A percentile compares a stretch with the other conserved stretches of the same genome.
Conservation (phyloP, 345 rosid genomes). For the Erodium maritimum region DNA sequence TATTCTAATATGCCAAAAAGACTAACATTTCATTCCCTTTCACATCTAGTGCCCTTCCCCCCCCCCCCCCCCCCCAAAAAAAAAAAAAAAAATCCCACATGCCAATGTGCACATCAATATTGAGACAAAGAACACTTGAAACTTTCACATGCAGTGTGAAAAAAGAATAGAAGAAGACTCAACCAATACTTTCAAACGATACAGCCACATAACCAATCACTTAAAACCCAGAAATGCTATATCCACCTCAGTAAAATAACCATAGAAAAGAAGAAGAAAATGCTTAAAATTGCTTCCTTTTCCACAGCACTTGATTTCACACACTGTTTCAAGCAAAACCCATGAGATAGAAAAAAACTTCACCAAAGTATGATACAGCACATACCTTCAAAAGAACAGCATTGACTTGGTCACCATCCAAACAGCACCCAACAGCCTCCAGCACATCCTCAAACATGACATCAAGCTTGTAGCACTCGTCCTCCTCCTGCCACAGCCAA, state of each 20-base stretch:
- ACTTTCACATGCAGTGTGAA: neutral
- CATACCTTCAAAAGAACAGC: conserved; percentile 57
- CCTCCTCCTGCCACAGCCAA: conserved; percentile 38
- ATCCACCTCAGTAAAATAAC: no score
- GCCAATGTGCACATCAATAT: neutral
- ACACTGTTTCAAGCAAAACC: no score
- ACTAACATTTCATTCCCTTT: no score
- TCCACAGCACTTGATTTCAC: neutral
- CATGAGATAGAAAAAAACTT: no score
- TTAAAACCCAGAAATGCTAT: neutral
- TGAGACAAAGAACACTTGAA: neutral
- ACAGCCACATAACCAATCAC: neutral
- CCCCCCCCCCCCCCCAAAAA: neutral
- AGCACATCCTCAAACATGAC: conserved; percentile 57
- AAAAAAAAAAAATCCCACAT: no score
- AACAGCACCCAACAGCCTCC: conserved; percentile 47
- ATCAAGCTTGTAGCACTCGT: conserved; percentile 50
- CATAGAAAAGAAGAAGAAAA: neutral
- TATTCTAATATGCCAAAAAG: no score
- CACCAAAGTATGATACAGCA: neutral
- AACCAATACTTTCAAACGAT: neutral
- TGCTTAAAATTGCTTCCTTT: neutral
- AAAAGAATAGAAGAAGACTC: neutral
- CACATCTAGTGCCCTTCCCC: no score
- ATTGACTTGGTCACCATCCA: conserved; percentile 28